phyloP scores from a whole-genome alignment of 345 rosid genomes.

The Populus ilicifolia region DNA sequence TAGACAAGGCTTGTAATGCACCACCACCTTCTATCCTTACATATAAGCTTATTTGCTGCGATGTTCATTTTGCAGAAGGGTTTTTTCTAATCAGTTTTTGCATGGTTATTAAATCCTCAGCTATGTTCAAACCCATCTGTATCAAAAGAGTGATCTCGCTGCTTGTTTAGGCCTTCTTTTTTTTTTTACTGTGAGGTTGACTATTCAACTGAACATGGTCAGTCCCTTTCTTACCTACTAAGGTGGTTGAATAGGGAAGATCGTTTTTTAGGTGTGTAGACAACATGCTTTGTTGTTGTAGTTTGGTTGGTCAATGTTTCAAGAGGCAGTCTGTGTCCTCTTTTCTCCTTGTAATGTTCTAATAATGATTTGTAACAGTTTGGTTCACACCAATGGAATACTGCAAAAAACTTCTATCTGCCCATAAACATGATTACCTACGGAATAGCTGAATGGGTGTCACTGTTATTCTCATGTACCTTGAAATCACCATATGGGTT shows the following conservation, averaged over 20 bases:
- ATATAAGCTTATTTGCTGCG: conserved; percentile 37
- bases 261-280: conserved; percentile 23
- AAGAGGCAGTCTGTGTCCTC: conserved; percentile 29
- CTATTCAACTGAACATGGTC: conserved; percentile 12
- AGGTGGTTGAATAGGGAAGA: conserved; percentile 14
- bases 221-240: conserved; percentile 6
- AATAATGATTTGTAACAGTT: background rate
- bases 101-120: conserved; percentile 27
- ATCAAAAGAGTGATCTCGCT: conserved; percentile 29
- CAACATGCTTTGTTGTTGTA: conserved; percentile 25
- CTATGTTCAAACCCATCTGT: conserved; percentile 44
- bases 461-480: too few relatives aligned
- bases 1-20: conserved; percentile 23
- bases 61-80: conserved; percentile 43
- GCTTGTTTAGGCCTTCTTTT: conserved; percentile 18
- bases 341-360: conserved; percentile 17
- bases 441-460: too few relatives aligned
- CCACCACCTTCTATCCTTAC: conserved; percentile 26
- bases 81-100: conserved; percentile 17
- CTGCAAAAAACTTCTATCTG: background rate
- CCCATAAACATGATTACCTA: background rate
- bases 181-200: conserved; percentile 20
- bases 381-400: conserved; percentile 7
- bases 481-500: too few relatives aligned
- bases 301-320: conserved; percentile 21